Conservation (phyloP, 768 basidiomycete species). For the Tephrocybe sp. region DNA sequence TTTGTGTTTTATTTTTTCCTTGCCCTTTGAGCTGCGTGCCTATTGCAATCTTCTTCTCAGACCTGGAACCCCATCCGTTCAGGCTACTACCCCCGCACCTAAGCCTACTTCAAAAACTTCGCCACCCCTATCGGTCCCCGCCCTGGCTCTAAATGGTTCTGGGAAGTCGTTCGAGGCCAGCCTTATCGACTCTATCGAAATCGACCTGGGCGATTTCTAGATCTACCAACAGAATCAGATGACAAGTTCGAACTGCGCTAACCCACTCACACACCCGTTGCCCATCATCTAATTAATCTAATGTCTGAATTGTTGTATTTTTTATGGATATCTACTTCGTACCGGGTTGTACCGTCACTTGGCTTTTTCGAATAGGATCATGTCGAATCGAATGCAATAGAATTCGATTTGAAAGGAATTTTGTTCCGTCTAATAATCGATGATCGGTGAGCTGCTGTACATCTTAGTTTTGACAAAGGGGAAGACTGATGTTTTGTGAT, state of each 20-base stretch:
- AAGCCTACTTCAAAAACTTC: conserved; percentile 23
- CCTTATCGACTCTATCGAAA: conserved; percentile 64
- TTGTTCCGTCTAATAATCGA: too few relatives aligned
- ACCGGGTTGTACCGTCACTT: conserved; percentile 2
- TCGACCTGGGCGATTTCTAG: conserved; percentile 80
- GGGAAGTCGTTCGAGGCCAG: conserved; percentile 50
- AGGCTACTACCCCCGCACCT: conserved; percentile 29
- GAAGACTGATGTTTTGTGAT: too few relatives aligned
- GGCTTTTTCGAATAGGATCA: conserved; percentile 12
- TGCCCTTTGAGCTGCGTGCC: conserved; percentile 2
- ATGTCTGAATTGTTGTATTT: conserved; percentile 6
- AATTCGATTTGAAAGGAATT: too few relatives aligned
- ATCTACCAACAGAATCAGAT: background rate
- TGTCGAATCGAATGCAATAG: conserved; percentile 3
- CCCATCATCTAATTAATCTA: conserved; percentile 8
- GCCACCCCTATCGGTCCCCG: conserved; percentile 19
- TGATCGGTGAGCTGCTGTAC: too few relatives aligned
- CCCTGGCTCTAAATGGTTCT: conserved; percentile 21
- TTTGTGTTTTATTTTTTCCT: conserved; percentile 28
- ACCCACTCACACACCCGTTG: background rate
- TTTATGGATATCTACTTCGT: conserved; percentile 11
- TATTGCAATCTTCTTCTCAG: conserved; percentile 25
- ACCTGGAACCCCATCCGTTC: conserved; percentile 46
- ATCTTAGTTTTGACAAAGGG: too few relatives aligned
- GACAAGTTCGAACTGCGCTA: background rate